A percentile compares a stretch with the other conserved stretches of the same genome.
Conservation (phyloP, 169 alveolate species). For the Plasmodium relictum region DNA sequence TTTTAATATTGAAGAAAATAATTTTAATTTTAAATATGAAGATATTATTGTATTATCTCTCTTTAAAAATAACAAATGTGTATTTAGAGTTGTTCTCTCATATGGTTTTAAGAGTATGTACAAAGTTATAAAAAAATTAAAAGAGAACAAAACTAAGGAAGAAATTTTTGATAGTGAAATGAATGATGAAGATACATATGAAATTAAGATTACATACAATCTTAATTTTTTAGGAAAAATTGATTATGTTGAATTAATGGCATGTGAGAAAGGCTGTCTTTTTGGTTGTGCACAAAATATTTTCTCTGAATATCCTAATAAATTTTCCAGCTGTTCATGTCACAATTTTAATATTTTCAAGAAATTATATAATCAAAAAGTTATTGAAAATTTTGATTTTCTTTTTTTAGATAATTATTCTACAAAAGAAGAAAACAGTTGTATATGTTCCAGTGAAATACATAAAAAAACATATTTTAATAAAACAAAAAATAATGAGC, state of each 20-base stretch:
- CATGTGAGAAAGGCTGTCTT: slow-evolving; percentile 71
- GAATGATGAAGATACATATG: not conserved
- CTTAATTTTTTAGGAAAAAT: slow-evolving; percentile 41
- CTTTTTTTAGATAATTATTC: slow-evolving; percentile 4
- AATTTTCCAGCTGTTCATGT: slow-evolving; percentile 32
- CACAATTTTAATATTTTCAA: slow-evolving; percentile 47
- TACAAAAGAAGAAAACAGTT: not conserved
- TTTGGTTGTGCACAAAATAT: slow-evolving; percentile 75
- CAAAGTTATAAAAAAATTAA: slow-evolving; percentile 41
- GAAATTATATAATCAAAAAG: slow-evolving; percentile 40
- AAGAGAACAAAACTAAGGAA: slow-evolving; percentile 1
- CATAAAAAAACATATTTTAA: not conserved
- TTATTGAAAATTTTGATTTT: slow-evolving; percentile 55
- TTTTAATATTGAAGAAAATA: slow-evolving; percentile 16
- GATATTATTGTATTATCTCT: slow-evolving; percentile 57
- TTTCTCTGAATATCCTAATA: slow-evolving; percentile 27
- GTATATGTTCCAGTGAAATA: not conserved
- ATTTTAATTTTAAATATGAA: slow-evolving; percentile 30
- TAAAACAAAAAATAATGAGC: not conserved
- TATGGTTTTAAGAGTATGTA: slow-evolving; percentile 74
- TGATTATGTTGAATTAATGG: slow-evolving; percentile 69
- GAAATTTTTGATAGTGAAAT: not conserved
- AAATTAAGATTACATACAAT: slow-evolving; percentile 34
- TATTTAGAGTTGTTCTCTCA: slow-evolving; percentile 50
- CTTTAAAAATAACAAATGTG: slow-evolving; percentile 11